Conservation (phyloP, 2,329 filamentous ascomycete species). For the Penicillium nordicum region DNA sequence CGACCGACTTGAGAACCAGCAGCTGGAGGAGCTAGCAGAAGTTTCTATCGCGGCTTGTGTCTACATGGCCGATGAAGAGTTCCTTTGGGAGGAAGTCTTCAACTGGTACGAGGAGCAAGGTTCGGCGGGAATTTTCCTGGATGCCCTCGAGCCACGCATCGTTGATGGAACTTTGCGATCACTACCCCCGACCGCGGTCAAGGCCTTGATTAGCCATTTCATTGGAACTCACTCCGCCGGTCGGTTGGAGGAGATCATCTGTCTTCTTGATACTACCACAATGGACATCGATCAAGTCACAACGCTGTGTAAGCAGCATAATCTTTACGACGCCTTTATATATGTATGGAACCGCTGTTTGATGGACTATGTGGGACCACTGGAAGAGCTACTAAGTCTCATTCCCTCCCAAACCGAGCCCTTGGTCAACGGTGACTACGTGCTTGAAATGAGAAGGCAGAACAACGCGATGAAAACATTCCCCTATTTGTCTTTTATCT, state of each 20-base stretch:
- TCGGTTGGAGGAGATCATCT: constrained; percentile 88
- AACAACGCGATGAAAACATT: constrained; percentile 83
- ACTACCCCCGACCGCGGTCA: constrained; percentile 79
- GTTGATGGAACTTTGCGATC: constrained; percentile 70
- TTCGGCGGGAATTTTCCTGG: constrained; percentile 73
- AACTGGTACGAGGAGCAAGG: constrained; percentile 80
- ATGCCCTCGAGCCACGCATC: constrained; percentile 84
- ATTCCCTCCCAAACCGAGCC: constrained; percentile 23
- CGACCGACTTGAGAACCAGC: constrained; percentile 54
- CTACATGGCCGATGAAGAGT: constrained; percentile 72
- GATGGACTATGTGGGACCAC: constrained; percentile 81
- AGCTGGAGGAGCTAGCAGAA: constrained; percentile 73
- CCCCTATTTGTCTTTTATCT: constrained; percentile 85
- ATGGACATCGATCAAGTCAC: constrained; percentile 95
- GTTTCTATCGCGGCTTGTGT: constrained; percentile 82
- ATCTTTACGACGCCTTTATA: constrained; percentile 89
- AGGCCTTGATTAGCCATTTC: constrained; percentile 79
- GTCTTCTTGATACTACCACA: constrained; percentile 82
- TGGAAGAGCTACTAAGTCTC: constrained; percentile 71
- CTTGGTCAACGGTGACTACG: constrained; percentile 43
- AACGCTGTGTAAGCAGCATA: constrained; percentile 81
- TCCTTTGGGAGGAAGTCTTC: constrained; percentile 87
- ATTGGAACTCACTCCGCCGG: constrained; percentile 70
- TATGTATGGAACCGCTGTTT: constrained; percentile 96
- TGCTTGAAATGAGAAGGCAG: constrained; percentile 55